A percentile compares a stretch with the other conserved stretches of the same genome.
Evolutionary conservation across 2,329 filamentous ascomycete genomes (phyloP).

Genomic region (Trichoderma oligosporum): DNA sequence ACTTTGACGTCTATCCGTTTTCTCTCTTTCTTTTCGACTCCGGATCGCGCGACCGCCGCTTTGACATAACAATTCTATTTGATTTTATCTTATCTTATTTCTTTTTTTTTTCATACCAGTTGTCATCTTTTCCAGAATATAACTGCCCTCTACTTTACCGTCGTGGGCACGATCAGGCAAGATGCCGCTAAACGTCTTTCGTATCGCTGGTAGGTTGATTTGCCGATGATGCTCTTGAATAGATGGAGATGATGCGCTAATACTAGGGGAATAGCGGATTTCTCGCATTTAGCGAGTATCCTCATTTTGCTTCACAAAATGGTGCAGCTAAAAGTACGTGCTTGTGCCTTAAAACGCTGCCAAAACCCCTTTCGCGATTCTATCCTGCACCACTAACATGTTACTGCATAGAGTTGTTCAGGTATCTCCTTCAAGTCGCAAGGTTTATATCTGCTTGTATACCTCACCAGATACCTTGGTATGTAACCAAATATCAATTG

Average conservation of each 20-base stretch:
- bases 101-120: not conserved
- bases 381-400: conserved; percentile 21
- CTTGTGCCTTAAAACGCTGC: not conserved
- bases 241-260: conserved; percentile 21
- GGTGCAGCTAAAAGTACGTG: conserved; percentile 75
- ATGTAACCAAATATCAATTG: conserved; percentile 23
- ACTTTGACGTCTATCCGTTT: not conserved
- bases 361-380: conserved; percentile 1
- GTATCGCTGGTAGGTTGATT: conserved; percentile 48
- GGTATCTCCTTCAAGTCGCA: conserved; percentile 99
- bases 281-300: conserved; percentile 93
- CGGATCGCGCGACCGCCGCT: not conserved
- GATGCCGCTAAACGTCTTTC: conserved; percentile 57
- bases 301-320: conserved; percentile 96
- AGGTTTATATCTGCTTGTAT: conserved; percentile 89
- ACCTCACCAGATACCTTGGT: conserved; percentile 89
- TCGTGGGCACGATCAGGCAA: conserved; percentile 19
- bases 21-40: not conserved
- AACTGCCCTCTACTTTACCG: too few relatives aligned
- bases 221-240: not conserved
- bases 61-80: not conserved
- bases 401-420: conserved; percentile 72
- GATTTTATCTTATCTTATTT: not conserved
- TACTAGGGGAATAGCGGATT: conserved; percentile 63
- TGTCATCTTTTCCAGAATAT: not conserved